phyloP scores from a whole-genome alignment of 2,329 filamentous ascomycete genomes.

The Colletotrichum aenigma region DNA sequence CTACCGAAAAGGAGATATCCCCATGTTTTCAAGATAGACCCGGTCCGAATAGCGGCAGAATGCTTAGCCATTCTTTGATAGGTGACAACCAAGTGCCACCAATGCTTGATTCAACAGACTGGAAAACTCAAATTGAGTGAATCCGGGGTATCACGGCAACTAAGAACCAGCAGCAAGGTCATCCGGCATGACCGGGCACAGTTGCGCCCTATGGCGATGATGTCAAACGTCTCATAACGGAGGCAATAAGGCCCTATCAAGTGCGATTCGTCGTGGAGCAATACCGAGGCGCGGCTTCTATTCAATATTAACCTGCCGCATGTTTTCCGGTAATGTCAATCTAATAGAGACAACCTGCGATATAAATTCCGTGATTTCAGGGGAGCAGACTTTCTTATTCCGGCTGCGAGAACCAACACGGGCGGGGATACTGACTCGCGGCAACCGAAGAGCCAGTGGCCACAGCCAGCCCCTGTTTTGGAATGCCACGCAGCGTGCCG shows the following conservation, averaged over 20 bases:
- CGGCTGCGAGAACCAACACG: background rate
- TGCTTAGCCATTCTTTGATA: background rate
- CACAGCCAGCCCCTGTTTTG: background rate
- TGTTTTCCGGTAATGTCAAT: background rate
- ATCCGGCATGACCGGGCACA: background rate
- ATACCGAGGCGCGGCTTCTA: background rate
- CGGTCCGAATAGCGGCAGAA: background rate
- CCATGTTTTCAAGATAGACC: background rate
- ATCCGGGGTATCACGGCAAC: background rate
- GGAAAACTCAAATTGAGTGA: background rate
- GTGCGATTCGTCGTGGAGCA: background rate
- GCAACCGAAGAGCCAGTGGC: background rate
- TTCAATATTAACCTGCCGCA: background rate
- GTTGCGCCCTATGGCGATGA: background rate
- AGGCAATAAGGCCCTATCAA: background rate
- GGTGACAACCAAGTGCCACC: background rate
- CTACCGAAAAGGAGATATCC: background rate
- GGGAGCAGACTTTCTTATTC: background rate
- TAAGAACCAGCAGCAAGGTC: background rate
- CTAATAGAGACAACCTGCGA: background rate
- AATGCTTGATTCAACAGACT: background rate
- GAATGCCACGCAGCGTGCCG: background rate
- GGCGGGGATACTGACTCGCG: background rate
- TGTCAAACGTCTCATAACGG: background rate
- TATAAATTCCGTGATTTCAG: background rate